These are phyloP conservation scores for Torulaspora microellipsoides DNA, from an alignment of 805 yeast species.

Conservation along the genomic window DNA sequence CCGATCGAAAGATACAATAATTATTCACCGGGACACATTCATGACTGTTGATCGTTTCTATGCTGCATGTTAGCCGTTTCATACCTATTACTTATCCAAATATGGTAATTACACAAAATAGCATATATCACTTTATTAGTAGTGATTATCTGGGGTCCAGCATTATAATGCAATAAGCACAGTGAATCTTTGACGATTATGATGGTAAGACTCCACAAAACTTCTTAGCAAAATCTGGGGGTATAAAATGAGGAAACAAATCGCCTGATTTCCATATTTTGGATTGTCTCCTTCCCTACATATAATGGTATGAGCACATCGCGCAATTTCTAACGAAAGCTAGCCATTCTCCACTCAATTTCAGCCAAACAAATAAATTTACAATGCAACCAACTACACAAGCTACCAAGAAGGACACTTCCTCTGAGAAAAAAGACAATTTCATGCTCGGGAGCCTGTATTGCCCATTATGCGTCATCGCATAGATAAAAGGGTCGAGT, in stretches of 20 bases:
- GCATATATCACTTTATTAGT: too few species aligned
- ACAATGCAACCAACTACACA: constrained; percentile 29
- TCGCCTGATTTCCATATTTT: too few species aligned
- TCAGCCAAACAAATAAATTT: too few species aligned
- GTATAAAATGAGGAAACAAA: too few species aligned
- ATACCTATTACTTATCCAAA: not conserved
- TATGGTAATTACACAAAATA: not conserved
- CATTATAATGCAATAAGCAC: too few species aligned
- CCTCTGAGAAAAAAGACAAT: constrained; percentile 27
- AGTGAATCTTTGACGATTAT: too few species aligned
- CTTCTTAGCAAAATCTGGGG: too few species aligned
- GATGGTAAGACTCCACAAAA: too few species aligned
- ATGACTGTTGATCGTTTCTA: not conserved
- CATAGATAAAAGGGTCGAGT: constrained; percentile 6
- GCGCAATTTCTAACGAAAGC: too few species aligned
- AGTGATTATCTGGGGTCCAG: not conserved
- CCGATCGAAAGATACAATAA: not conserved
- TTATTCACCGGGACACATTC: not conserved
- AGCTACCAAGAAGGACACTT: constrained; percentile 25
- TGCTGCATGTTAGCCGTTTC: not conserved
- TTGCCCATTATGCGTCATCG: constrained; percentile 27
- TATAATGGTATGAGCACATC: too few species aligned
- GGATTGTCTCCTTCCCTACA: too few species aligned
- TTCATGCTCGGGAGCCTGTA: constrained; percentile 22
- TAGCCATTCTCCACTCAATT: too few species aligned